A percentile compares a stretch with the other conserved stretches of the same genome.
Conservation (phyloP, 176 grass and related monocot species). For the Thalia dealbata region DNA sequence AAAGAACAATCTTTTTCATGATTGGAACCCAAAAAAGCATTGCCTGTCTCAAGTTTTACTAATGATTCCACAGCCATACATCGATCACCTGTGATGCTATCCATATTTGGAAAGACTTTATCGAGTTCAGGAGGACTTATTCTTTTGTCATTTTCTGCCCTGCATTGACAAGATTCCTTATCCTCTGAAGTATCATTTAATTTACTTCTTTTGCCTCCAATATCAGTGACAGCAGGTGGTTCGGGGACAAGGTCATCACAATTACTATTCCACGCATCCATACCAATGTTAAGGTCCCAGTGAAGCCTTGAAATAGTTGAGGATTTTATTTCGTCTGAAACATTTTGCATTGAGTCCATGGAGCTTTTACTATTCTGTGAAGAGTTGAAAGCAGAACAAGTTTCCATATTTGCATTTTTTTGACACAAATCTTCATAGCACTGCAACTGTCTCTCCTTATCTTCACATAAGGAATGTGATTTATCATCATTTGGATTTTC, state of each 20-base stretch:
- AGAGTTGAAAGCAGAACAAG: conserved; percentile 22
- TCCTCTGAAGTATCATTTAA: conserved; percentile 1
- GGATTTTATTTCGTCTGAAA: no score
- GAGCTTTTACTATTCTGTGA: conserved; percentile 23
- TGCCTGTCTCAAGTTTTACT: conserved; percentile 18
- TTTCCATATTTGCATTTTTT: conserved; percentile 17
- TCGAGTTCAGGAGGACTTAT: background rate
- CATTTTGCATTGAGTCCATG: no score
- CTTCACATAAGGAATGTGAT: conserved; percentile 25
- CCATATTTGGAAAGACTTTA: background rate
- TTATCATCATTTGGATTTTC: conserved; percentile 14
- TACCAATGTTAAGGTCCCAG: conserved; percentile 90
- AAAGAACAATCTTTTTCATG: conserved; percentile 11
- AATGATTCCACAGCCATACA: background rate
- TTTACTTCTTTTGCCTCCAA: conserved; percentile 3
- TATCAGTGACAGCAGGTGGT: conserved; percentile 19
- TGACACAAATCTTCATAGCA: conserved; percentile 18
- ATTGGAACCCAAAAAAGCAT: background rate
- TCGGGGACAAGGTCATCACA: conserved; percentile 22
- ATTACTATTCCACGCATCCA: conserved; percentile 66
- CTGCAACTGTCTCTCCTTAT: conserved; percentile 20
- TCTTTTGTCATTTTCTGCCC: background rate
- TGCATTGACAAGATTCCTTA: background rate
- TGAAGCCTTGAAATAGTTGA: conserved; percentile 44
- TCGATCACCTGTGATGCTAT: background rate